phyloP scores from a whole-genome alignment of 306 rosid species.

The Sicyos baderoa region DNA sequence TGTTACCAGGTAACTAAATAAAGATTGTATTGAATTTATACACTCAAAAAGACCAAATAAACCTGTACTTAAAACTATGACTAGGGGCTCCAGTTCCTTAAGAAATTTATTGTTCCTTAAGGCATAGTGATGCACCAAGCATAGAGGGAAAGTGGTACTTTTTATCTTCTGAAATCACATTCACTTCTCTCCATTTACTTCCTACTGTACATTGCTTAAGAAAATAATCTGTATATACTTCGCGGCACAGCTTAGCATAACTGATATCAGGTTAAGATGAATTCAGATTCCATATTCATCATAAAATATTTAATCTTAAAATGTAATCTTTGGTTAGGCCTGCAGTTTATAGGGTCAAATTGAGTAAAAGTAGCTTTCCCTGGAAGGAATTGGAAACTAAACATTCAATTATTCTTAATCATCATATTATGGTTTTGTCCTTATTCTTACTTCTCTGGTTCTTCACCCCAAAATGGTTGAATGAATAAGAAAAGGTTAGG shows the following conservation, averaged over 20 bases:
- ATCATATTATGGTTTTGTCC: not conserved
- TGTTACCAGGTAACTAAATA: constrained; percentile 53
- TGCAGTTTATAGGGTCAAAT: not conserved
- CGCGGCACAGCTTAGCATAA: not conserved
- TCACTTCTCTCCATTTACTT: not conserved
- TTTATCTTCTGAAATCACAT: not conserved
- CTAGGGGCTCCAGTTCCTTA: not conserved
- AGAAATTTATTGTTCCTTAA: not conserved
- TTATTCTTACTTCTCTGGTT: constrained; percentile 3
- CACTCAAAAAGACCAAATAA: not conserved
- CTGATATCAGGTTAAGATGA: not conserved
- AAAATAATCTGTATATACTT: not conserved
- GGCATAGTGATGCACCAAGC: not conserved
- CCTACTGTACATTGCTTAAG: not conserved
- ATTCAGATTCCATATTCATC: not conserved
- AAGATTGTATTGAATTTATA: not conserved
- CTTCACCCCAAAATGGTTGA: not conserved
- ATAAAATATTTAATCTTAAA: not conserved
- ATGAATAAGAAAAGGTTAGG: constrained; percentile 5
- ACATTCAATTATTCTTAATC: not conserved
- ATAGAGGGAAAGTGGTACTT: not conserved
- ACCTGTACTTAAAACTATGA: constrained; percentile 11
- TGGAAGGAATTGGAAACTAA: not conserved
- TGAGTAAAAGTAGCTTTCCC: not conserved
- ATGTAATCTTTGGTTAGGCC: not conserved